phyloP scores from a whole-genome alignment of 164 flowering plant species.

The Brasenia schreberi region DNA sequence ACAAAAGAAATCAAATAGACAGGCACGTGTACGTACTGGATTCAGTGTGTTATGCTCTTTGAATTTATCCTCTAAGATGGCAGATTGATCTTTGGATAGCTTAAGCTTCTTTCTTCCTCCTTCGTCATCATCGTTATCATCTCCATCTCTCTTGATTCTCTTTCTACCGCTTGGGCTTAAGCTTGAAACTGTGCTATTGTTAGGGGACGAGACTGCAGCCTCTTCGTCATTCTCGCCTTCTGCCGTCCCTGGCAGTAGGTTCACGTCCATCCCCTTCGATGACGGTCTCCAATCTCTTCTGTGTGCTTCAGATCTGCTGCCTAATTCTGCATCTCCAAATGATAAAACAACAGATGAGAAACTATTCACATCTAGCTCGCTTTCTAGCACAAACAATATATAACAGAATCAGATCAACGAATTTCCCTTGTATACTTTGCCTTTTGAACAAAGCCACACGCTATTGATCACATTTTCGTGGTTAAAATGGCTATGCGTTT shows the following conservation, averaged over 20 bases:
- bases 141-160: slow-evolving; percentile 22
- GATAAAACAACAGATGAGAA: too few species aligned
- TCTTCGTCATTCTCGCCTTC: slow-evolving; percentile 40
- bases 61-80: slow-evolving; percentile 19
- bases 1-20: neutral
- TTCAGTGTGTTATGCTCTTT: slow-evolving; percentile 23
- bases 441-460: too few species aligned
- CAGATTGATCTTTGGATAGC: slow-evolving; percentile 21
- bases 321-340: too few species aligned
- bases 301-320: too few species aligned
- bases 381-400: too few species aligned
- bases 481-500: too few species aligned
- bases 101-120: slow-evolving; percentile 16
- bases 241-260: slow-evolving; percentile 31
- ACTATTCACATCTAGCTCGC: too few species aligned
- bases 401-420: too few species aligned
- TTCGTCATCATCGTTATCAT: slow-evolving; percentile 15
- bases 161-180: slow-evolving; percentile 20
- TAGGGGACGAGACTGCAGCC: slow-evolving; percentile 44
- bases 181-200: slow-evolving; percentile 17
- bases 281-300: too few species aligned
- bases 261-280: slow-evolving; percentile 57
- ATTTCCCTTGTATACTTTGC: too few species aligned
- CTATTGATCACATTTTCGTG: too few species aligned
- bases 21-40: slow-evolving; percentile 10